Base-by-base conservation (phyloP, 2,329 filamentous ascomycete species). In the Colletotrichum scovillei region DNA sequence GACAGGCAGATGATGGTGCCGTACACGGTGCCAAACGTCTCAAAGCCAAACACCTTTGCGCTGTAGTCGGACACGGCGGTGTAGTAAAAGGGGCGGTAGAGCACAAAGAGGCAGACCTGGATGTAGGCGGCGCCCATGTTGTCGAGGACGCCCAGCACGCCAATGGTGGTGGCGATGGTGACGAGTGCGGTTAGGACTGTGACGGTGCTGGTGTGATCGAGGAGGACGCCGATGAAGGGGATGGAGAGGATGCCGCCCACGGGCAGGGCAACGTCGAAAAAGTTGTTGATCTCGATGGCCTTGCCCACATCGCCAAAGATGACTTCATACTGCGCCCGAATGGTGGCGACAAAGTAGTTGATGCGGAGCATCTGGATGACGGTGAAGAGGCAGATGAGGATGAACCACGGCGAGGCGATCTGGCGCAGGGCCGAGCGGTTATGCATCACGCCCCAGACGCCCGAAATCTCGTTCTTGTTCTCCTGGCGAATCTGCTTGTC, bases 11-110 rank as follows among this genome's bases (percentile, higher is more conserved):
- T 97, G 76, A 97, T 93, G 24, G 95, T 88, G 12, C 95, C 95
- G 82, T 98, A 98, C n/a, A 98, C 95, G 70, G 94, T 97, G 58
- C 95, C 95, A 77, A 98, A 98, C 0, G 95, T 97, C 74, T 92
- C 89, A 84, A 97, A 97, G 19, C 95, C 95, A 80, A 98, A 98
- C 46, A 98, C 95, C 83, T 97, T 97, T 74, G 94, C 95, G 24
- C 91, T 90, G 81, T 97, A 97, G 84, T 98, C 95, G 72, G 93
- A 96, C 71, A 98, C 94, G 8, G 94, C 91, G 0, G 95, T 97
- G 84, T 98, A 98, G 83, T 97, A 98, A 35, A 98, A 91, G 0
- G 95, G 95, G 0, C 95, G 90, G 79, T 97, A 95, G 26, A 97
- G 82, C 12, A 97, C 94, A 79, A 98, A 97, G 11, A 98, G 88